These are phyloP conservation scores for Cyberlindnera meyerae DNA, from an alignment of 805 yeast genomes.

Conservation along the genomic window DNA sequence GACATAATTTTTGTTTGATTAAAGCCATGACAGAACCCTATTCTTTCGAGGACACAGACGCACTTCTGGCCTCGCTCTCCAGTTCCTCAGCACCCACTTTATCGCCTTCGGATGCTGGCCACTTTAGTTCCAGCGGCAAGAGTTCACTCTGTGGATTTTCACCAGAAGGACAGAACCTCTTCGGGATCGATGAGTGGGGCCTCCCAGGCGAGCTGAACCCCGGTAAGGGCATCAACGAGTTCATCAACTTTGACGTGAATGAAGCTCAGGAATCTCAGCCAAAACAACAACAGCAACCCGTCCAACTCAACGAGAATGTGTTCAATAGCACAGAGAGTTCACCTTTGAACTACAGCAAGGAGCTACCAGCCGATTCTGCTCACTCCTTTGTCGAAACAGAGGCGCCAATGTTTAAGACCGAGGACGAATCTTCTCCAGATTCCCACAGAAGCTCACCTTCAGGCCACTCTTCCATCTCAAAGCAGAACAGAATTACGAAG, in stretches of 20 bases:
- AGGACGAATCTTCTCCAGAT: slow-evolving; percentile 8
- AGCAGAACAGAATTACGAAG: slow-evolving; percentile 29
- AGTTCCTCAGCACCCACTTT: slow-evolving; percentile 20
- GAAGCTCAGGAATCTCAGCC: neutral
- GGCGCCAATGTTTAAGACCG: slow-evolving; percentile 3
- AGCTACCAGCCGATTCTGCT: neutral
- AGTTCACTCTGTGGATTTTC: slow-evolving; percentile 20
- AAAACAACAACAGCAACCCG: neutral
- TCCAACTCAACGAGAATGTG: neutral
- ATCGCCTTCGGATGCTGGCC: slow-evolving; percentile 21
- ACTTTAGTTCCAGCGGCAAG: slow-evolving; percentile 16
- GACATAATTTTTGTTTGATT: too few species aligned
- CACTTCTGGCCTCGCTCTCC: slow-evolving; percentile 25
- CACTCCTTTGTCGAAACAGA: neutral
- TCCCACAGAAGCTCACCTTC: slow-evolving; percentile 7
- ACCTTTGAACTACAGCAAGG: slow-evolving; percentile 2
- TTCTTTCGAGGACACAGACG: slow-evolving; percentile 27
- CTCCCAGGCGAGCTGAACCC: slow-evolving; percentile 2
- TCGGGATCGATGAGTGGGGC: slow-evolving; percentile 16
- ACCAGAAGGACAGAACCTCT: slow-evolving; percentile 18
- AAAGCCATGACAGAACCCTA: slow-evolving; percentile 10
- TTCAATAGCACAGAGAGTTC: neutral
- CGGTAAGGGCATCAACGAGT: slow-evolving; percentile 1
- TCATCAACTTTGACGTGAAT: neutral
- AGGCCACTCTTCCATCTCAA: neutral